phyloP scores from a whole-genome alignment of 257 asterid species.

The Marsdenia floribunda region DNA sequence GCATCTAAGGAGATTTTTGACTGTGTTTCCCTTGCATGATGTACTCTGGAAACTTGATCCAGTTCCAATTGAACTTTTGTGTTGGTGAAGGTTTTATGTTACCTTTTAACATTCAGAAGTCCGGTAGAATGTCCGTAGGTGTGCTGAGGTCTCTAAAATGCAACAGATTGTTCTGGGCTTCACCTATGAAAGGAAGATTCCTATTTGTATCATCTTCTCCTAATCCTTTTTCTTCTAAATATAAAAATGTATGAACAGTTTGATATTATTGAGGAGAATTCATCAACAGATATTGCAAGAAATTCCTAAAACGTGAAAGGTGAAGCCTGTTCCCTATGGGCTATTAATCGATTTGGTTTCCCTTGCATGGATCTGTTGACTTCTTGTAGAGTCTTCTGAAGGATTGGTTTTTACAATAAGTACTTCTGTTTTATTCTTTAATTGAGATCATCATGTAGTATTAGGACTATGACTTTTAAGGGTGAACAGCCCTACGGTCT shows the following conservation, averaged over 20 bases:
- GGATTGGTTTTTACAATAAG: neutral
- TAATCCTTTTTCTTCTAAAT: neutral
- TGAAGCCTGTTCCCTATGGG: neutral
- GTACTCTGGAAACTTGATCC: neutral
- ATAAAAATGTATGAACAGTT: neutral
- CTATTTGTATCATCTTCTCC: neutral
- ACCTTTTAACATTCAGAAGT: neutral
- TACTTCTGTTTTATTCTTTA: neutral
- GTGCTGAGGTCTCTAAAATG: neutral
- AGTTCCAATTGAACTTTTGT: neutral
- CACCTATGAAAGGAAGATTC: neutral
- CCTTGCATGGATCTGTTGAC: neutral
- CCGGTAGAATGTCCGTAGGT: neutral
- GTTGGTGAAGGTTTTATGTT: neutral
- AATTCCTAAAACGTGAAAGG: neutral
- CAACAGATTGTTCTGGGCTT: neutral
- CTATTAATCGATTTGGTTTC: neutral
- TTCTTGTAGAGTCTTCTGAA: neutral
- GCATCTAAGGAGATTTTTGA: neutral
- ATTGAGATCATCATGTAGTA: neutral
- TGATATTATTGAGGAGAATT: neutral
- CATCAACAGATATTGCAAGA: neutral
- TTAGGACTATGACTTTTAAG: neutral
- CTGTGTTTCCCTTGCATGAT: neutral
- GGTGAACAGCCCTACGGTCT: neutral